phyloP scores from a whole-genome alignment of 163 green algal species.

The Scenedesmus sp. region DNA sequence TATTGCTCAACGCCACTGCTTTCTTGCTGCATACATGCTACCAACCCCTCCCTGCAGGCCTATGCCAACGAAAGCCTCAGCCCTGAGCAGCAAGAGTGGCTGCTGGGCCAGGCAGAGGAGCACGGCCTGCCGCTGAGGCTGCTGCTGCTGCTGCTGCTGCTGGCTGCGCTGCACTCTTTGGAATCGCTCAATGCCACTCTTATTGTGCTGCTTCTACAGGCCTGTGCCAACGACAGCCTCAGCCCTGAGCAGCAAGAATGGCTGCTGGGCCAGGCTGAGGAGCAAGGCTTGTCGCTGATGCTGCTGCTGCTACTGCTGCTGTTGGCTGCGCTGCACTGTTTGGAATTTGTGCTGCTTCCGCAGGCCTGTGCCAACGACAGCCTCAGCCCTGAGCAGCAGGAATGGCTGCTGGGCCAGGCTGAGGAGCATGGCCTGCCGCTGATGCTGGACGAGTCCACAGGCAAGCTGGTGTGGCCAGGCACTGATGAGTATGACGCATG shows the following conservation, averaged over 20 bases:
- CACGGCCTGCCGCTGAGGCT: slow-evolving; percentile 40
- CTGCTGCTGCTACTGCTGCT: background rate
- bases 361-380: slow-evolving; percentile 31
- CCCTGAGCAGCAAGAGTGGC: slow-evolving; percentile 27
- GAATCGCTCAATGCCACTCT: background rate
- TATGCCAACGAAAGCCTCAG: slow-evolving; percentile 11
- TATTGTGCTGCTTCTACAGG: background rate
- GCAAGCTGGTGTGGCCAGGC: slow-evolving; percentile 44
- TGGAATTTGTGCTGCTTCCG: background rate
- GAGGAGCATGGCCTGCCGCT: slow-evolving; percentile 29
- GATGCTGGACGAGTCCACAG: slow-evolving; percentile 33
- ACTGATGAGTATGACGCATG: background rate
- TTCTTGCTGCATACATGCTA: no score
- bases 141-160: no score
- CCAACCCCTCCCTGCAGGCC: background rate
- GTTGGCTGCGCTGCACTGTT: background rate
- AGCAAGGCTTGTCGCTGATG: slow-evolving; percentile 31
- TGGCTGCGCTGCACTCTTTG: background rate
- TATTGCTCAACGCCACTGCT: no score
- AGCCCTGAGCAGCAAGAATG: slow-evolving; percentile 26
- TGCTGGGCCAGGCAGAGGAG: background rate
- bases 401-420: slow-evolving; percentile 8
- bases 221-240: slow-evolving; percentile 19
- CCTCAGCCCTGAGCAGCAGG: slow-evolving; percentile 31
- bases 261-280: slow-evolving; percentile 19